These are phyloP conservation scores for Tricholoma sp. DNA, from an alignment of 768 basidiomycete genomes.

Conservation along the genomic window DNA sequence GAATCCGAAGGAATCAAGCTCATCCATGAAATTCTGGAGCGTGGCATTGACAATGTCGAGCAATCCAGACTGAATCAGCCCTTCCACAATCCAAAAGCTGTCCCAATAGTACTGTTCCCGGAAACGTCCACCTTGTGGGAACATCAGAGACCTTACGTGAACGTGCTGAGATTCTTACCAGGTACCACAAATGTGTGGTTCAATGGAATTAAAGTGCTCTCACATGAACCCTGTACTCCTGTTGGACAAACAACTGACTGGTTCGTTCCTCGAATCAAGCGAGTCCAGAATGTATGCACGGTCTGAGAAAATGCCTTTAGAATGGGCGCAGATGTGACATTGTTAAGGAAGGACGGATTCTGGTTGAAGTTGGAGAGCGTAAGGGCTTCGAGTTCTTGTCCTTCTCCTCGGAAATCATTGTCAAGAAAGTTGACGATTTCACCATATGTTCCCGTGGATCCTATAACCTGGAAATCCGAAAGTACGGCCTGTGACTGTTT, in stretches of 20 bases:
- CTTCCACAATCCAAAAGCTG: conserved; percentile 86
- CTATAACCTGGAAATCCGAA: conserved; percentile 56
- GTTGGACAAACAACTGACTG: conserved; percentile 53
- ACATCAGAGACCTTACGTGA: background rate
- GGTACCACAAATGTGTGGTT: conserved; percentile 92
- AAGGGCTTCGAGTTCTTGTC: conserved; percentile 70
- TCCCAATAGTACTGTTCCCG: conserved; percentile 73
- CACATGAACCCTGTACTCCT: conserved; percentile 50
- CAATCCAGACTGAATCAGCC: conserved; percentile 77
- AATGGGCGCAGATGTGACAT: conserved; percentile 65
- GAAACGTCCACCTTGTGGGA: conserved; percentile 57
- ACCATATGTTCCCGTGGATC: conserved; percentile 51
- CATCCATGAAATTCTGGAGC: conserved; percentile 93
- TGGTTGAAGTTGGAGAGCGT: conserved; percentile 56
- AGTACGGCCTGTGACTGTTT: conserved; percentile 62
- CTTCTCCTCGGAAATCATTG: conserved; percentile 77
- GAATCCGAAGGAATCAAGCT: conserved; percentile 79
- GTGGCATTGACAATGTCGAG: conserved; percentile 70
- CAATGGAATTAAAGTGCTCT: conserved; percentile 82
- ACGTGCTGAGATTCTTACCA: conserved; percentile 38
- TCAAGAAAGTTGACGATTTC: conserved; percentile 67
- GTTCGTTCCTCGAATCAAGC: conserved; percentile 76
- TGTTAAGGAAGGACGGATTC: conserved; percentile 62
- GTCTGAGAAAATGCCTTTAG: conserved; percentile 60
- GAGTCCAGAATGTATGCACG: conserved; percentile 85